Base-by-base conservation (phyloP, 371 early-diverging fungal genomes). In the Mucor circinelloides region DNA sequence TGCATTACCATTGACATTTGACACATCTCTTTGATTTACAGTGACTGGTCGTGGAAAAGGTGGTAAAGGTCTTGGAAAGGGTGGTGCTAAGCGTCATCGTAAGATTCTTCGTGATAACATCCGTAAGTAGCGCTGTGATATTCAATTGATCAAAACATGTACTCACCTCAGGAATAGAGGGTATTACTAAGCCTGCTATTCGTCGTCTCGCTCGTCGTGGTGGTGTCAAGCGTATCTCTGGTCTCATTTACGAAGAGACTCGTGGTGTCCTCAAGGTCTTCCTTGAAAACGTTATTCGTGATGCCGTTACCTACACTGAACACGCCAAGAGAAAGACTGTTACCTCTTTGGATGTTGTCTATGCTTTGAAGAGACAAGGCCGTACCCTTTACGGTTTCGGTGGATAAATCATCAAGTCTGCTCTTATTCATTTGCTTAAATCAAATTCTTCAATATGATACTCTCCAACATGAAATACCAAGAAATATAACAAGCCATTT, bases 311-410 rank as follows among this genome's bases (percentile, higher is more conserved):
- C 74, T 99, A 99, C 90, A 98, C 97, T 75, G 98, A 99, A 83
- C 99, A 99, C 90, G 99, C 98, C 84, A 99, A 99, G 92, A 94
- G 99, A 88, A 99, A 99, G 97, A 99, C 99, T 71, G 99, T 99
- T 75, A 86, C 86, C 59, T 83, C 78, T 79, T 80, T 63, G 78
- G 83, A 72, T 77, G 97, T 98, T 59, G 95, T 99, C 71, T 99
- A 99, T 77, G 97, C 99, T 58, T 90, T 99, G 77, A 99, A 98
- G 91, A 91, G 98, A 76, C 96, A 98, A 87, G 99, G 99, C 72
- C 92, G 97, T 69, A 99, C 97, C 70, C 92, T 97, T 65, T 97
- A 83, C 63, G 83, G 83, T 73, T 83, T 83, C 56, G 69, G 69
- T 60, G 69, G 69, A 54, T 69, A 69, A 69, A 64, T 54, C 21